phyloP scores from a whole-genome alignment of 257 asterid species.

The Lantana camara region DNA sequence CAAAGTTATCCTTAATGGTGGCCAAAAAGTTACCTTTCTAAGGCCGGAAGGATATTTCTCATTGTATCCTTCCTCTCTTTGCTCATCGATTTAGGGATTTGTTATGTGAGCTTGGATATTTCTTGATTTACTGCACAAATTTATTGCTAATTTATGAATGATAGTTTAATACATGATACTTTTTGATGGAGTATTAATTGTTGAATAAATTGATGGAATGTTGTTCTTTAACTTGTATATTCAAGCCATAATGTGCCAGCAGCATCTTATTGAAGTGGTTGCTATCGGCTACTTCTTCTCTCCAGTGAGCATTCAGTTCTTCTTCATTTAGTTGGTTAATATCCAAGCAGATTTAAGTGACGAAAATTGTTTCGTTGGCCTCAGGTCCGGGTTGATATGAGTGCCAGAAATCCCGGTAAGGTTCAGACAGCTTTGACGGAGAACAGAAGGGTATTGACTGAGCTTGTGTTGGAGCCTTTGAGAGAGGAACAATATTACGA shows the following conservation, averaged over 20 bases:
- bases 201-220: not conserved
- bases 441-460: slow-evolving; percentile 77
- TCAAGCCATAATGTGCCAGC: slow-evolving; percentile 90
- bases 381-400: slow-evolving; percentile 93
- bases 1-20: slow-evolving; percentile 83
- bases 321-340: slow-evolving; percentile 5
- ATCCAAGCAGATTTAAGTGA: slow-evolving; percentile 15
- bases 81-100: slow-evolving; percentile 8
- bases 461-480: slow-evolving; percentile 93
- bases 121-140: too few relatives aligned
- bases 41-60: slow-evolving; percentile 97
- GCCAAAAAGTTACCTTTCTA: slow-evolving; percentile 76
- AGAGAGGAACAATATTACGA: slow-evolving; percentile 91
- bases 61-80: slow-evolving; percentile 85
- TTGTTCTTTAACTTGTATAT: slow-evolving; percentile 59
- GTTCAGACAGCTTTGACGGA: slow-evolving; percentile 97
- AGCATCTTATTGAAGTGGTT: slow-evolving; percentile 94
- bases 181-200: slow-evolving; percentile 19
- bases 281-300: slow-evolving; percentile 88
- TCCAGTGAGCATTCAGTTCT: slow-evolving; percentile 59
- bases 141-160: too few relatives aligned
- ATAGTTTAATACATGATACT: too few relatives aligned
- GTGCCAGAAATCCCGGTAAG: slow-evolving; percentile 96
- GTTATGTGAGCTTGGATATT: too few relatives aligned
- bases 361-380: slow-evolving; percentile 3